phyloP scores from a whole-genome alignment of 1,139 yeast genomes.

The Magnusiomyces sp. region DNA sequence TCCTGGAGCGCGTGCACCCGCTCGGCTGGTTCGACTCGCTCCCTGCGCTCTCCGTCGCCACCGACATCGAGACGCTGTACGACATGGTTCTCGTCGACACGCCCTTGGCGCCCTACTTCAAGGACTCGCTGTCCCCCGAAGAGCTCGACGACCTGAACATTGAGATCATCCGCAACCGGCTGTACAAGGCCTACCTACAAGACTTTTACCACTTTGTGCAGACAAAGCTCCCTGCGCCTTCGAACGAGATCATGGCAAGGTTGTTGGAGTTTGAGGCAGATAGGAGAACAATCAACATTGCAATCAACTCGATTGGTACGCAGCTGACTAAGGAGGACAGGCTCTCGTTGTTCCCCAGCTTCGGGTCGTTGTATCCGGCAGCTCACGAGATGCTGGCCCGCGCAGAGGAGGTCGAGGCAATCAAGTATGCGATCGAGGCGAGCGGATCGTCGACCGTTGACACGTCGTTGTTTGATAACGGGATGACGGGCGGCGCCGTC shows the following conservation, averaged over 20 bases:
- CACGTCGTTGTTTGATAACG: constrained; percentile 56
- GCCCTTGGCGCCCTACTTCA: constrained; percentile 93
- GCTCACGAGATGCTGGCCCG: constrained; percentile 63
- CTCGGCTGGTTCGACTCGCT: constrained; percentile 97
- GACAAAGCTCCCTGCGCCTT: constrained; percentile 58
- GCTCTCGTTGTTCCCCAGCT: constrained; percentile 59
- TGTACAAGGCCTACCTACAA: constrained; percentile 88
- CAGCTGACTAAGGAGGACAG: constrained; percentile 69
- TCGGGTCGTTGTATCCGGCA: constrained; percentile 74
- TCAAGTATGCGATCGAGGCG: constrained; percentile 61
- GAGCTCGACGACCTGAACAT: constrained; percentile 93
- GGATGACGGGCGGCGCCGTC: constrained; percentile 29
- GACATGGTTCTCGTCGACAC: constrained; percentile 94
- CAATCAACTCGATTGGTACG: constrained; percentile 80
- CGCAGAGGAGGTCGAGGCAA: constrained; percentile 80
- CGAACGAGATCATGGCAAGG: constrained; percentile 69
- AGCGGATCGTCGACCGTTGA: constrained; percentile 48
- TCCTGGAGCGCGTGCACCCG: constrained; percentile 86
- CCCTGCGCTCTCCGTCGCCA: constrained; percentile 90
- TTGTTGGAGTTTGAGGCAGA: constrained; percentile 89
- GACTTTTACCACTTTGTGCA: constrained; percentile 66
- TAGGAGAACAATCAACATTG: constrained; percentile 84
- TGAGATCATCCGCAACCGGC: constrained; percentile 84
- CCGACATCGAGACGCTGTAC: constrained; percentile 86
- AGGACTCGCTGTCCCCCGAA: constrained; percentile 83